Base-by-base conservation (phyloP, 2,329 filamentous ascomycete genomes). In the Ceratocystis huliohia region DNA sequence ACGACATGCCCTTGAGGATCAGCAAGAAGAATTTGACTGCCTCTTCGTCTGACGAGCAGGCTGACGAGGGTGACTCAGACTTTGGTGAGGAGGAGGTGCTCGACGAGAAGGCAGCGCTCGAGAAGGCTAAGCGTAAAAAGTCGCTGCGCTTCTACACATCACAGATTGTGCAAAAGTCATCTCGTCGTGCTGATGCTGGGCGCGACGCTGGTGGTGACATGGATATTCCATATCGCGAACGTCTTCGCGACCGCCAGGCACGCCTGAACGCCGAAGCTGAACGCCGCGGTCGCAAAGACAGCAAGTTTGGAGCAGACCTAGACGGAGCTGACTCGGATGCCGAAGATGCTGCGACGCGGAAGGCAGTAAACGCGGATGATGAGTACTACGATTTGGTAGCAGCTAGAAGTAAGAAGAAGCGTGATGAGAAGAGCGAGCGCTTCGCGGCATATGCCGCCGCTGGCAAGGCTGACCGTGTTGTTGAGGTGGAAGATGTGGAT, bases 111-210 rank as follows among this genome's bases (percentile, higher is more conserved):
- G 86, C 93, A 68, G 88, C 90, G 0, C 89, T 88, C 53, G 90
- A 96, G 72, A 99, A 99, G 77, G 89, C 87, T 0, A 84, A 85
- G 68, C 89, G 89, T 75, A 96, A 94, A 81, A 96, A 95, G 80
- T 91, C 85, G 70, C 83, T 99, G 67, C 88, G 91, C 69, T 99
- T 99, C 81, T 99, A 99, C 82, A 97, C 95, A 1, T 96, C 92
- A 2, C 94, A 99, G 74, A 94, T 99, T 70, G 88, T 89, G 33
- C 93, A 97, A 75, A 97, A 96, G 77, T 86, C 90, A 66, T 96
- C 91, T 78, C 92, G 90, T 74, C 89, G 89, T 66, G 84, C 86
- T 5, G 84, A 81, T 41, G 88, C 87, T 48, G 87, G 88, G 53
- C 84, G 86, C 69, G 86, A 89, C 67, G 84, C 86, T 1, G 89